Base-by-base conservation (phyloP, 768 basidiomycete genomes). In the Phylloporus rhodoxanthus region DNA sequence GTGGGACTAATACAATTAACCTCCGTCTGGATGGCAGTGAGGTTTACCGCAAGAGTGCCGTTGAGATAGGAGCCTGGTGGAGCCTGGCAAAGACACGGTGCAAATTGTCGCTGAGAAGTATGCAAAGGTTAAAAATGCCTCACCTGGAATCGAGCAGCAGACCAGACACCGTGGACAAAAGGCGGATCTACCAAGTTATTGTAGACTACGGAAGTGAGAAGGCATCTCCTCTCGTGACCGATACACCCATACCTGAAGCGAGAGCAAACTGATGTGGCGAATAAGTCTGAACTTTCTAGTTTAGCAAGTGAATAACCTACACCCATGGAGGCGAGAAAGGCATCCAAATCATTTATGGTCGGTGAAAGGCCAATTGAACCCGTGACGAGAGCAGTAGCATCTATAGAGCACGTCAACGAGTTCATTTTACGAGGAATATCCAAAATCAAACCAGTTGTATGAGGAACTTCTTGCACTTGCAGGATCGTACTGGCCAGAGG, bases 321-420 rank as follows among this genome's bases (percentile, higher is more conserved):
- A 41, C 84, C 84, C 8, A 80, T 75, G 8, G 83, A 79, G 23
- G 83, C 79, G 9, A 78, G 66, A 58, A 84, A 85, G 15, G 73
- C 72, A 37, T 75, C 76, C 41, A 85, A 57, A 8, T 74, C 61
- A 17, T 58, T 47, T 15, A 77, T 65, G 50, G 73, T 70, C 4
- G 75, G 73, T 8, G 69, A 65, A 19, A 82, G 73, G 7, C 74
- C 77, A 29, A 84, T 51, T 2, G 58, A 59, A 34, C 71, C 65
- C n/a, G 56, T 68, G 50, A 74, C 74, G 2, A 65, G 71, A n/a
- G 78, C 75, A 7, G 43, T 57, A 34, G 61, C 47, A n/a, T 55
- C 78, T 77, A 49, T 7, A 37, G 8, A 19, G 1, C 14, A 42
- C 9, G 23, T 62, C 23, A 60, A 17, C 13, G 5, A 34, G 1